Percentiles rank a stretch among this genome's conserved stretches.
Conservation (phyloP, 2,329 filamentous ascomycete species). For the Claviceps sp. region DNA sequence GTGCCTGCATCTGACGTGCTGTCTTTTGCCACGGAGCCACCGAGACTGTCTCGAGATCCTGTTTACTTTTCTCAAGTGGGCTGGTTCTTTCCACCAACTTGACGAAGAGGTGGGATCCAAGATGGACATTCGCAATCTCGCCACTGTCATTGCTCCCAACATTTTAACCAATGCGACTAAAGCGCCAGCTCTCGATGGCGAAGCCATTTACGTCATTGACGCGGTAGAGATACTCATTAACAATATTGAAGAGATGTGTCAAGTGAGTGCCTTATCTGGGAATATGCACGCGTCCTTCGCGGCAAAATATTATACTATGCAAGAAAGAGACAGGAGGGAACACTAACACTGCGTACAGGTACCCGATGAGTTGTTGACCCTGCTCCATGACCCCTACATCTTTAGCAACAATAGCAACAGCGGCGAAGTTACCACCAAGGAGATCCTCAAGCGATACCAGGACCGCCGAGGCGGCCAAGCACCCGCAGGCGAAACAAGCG, state of each 20-base stretch:
- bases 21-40: constrained; percentile 81
- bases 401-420: constrained; percentile 67
- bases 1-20: constrained; percentile 81
- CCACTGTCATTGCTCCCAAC: constrained; percentile 94
- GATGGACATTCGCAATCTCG: constrained; percentile 97
- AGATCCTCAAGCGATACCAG: constrained; percentile 87
- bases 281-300: not conserved
- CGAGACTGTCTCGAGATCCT: constrained; percentile 90
- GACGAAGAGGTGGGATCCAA: constrained; percentile 96
- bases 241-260: constrained; percentile 91
- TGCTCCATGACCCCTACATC: constrained; percentile 70
- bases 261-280: constrained; percentile 50
- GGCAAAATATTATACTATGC: not conserved
- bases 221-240: constrained; percentile 84
- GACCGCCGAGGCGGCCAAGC: constrained; percentile 48
- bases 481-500: constrained; percentile 46
- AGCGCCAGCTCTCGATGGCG: constrained; percentile 58
- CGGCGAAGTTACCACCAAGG: constrained; percentile 87
- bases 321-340: not conserved
- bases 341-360: constrained; percentile 43
- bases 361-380: constrained; percentile 76
- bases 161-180: constrained; percentile 65
- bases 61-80: constrained; percentile 95
- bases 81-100: constrained; percentile 89
- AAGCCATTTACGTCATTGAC: constrained; percentile 87